These are phyloP conservation scores for Alternaria incomplexa DNA, from an alignment of 2,329 filamentous ascomycete species.

Conservation along the genomic window DNA sequence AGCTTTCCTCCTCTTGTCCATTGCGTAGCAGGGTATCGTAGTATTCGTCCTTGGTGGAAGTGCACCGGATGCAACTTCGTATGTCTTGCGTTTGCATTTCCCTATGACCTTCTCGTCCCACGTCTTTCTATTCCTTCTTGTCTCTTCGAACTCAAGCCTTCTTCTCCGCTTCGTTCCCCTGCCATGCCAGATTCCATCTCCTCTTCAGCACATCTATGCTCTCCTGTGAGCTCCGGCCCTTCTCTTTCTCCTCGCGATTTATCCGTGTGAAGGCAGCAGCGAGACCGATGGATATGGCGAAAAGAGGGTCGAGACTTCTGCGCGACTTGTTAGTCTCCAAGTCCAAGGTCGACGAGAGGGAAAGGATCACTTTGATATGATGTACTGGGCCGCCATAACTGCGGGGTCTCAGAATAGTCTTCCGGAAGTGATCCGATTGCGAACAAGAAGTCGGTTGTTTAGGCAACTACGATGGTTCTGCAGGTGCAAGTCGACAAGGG, in stretches of 20 bases:
- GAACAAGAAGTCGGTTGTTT: neutral
- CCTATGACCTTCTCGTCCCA: neutral
- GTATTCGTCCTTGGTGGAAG: neutral
- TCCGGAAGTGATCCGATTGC: neutral
- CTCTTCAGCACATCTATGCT: slow-evolving; percentile 50
- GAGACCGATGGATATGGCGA: slow-evolving; percentile 56
- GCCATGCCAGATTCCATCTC: slow-evolving; percentile 45
- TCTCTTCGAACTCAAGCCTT: neutral
- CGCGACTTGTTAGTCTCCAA: neutral
- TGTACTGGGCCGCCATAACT: slow-evolving; percentile 46
- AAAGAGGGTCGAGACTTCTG: slow-evolving; percentile 57
- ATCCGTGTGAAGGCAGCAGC: slow-evolving; percentile 51
- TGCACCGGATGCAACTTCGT: neutral
- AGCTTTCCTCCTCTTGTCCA: neutral
- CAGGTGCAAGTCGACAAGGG: neutral
- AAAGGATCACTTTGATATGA: slow-evolving; percentile 53
- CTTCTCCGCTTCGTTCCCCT: neutral
- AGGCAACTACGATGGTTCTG: neutral
- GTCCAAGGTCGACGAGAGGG: neutral
- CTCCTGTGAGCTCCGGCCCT: slow-evolving; percentile 48
- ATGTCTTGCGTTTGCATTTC: neutral
- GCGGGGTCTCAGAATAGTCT: neutral
- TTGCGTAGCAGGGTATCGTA: neutral
- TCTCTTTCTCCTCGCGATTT: slow-evolving; percentile 56
- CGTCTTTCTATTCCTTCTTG: neutral